These are phyloP conservation scores for Melastoma malabathricum DNA, from an alignment of 345 rosid species.

Conservation along the genomic window DNA sequence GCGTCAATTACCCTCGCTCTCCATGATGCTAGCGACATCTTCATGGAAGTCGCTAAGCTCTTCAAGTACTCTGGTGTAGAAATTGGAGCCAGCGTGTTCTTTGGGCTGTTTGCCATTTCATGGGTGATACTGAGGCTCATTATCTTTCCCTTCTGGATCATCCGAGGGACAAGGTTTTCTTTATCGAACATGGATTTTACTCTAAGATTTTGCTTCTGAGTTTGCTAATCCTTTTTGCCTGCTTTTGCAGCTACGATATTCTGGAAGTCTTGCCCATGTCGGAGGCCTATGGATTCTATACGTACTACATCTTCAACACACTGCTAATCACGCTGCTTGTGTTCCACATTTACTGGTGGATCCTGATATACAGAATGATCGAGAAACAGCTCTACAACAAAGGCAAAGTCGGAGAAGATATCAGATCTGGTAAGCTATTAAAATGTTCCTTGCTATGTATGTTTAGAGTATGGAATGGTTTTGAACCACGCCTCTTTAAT, in stretches of 20 bases:
- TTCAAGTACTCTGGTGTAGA: conserved; percentile 77
- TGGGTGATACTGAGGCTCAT: conserved; percentile 83
- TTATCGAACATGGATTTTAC: conserved; percentile 6
- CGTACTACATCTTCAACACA: conserved; percentile 78
- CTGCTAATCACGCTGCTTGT: conserved; percentile 73
- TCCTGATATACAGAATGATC: conserved; percentile 79
- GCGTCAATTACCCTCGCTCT: conserved; percentile 77
- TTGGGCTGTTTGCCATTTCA: conserved; percentile 80
- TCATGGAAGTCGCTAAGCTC: conserved; percentile 87
- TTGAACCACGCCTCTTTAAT: too few relatives aligned
- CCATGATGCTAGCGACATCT: conserved; percentile 88
- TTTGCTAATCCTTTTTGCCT: conserved; percentile 7
- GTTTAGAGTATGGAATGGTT: too few relatives aligned
- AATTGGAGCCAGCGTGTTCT: conserved; percentile 80
- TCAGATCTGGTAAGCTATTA: conserved; percentile 74
- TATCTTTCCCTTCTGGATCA: conserved; percentile 91
- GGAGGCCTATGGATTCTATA: conserved; percentile 14
- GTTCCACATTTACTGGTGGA: conserved; percentile 98
- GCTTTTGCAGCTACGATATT: conserved; percentile 36
- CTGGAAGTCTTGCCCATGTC: conserved; percentile 37
- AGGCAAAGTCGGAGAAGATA: conserved; percentile 91
- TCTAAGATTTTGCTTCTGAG: not conserved
- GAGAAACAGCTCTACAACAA: conserved; percentile 67
- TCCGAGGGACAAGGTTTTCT: conserved; percentile 58
- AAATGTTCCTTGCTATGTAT: not conserved